Conservation (phyloP, 352 stramenopile genomes). For the Pythium sp. region DNA sequence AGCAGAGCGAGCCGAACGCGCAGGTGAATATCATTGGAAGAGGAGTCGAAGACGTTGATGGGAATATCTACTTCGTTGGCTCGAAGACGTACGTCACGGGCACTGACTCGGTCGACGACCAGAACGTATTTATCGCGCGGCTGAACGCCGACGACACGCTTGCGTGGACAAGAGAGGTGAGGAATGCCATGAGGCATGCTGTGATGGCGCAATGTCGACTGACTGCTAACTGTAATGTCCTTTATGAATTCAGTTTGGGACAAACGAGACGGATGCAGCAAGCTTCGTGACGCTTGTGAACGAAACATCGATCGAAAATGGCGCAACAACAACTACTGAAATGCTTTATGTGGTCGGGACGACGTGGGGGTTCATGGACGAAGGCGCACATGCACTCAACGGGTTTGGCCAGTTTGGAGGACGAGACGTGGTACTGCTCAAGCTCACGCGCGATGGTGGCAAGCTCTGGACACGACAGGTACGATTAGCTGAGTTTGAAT, state of each 20-base stretch:
- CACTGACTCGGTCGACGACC: constrained; percentile 22
- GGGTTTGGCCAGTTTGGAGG: constrained; percentile 67
- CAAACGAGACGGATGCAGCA: constrained; percentile 47
- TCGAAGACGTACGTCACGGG: constrained; percentile 32
- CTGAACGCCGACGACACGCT: constrained; percentile 44
- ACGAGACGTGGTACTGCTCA: constrained; percentile 64
- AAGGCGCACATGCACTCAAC: constrained; percentile 64
- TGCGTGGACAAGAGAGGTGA: constrained; percentile 52
- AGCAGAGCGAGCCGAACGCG: constrained; percentile 30
- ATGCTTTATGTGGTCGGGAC: constrained; percentile 61
- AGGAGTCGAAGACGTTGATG: constrained; percentile 32
- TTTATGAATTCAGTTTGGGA: constrained; percentile 40
- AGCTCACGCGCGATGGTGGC: constrained; percentile 40
- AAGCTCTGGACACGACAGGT: constrained; percentile 74
- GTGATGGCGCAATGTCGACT: neutral
- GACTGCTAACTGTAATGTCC: neutral
- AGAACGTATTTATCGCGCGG: constrained; percentile 55
- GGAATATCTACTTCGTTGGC: constrained; percentile 64
- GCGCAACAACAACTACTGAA: constrained; percentile 15
- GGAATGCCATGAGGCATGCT: neutral
- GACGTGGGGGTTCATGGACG: constrained; percentile 73
- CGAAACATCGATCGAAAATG: constrained; percentile 24
- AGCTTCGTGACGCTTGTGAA: constrained; percentile 54
- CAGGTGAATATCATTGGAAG: constrained; percentile 38
- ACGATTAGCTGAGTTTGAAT: neutral